phyloP scores from a whole-genome alignment of 2,329 filamentous ascomycete species.

The Epichloe baconii region DNA sequence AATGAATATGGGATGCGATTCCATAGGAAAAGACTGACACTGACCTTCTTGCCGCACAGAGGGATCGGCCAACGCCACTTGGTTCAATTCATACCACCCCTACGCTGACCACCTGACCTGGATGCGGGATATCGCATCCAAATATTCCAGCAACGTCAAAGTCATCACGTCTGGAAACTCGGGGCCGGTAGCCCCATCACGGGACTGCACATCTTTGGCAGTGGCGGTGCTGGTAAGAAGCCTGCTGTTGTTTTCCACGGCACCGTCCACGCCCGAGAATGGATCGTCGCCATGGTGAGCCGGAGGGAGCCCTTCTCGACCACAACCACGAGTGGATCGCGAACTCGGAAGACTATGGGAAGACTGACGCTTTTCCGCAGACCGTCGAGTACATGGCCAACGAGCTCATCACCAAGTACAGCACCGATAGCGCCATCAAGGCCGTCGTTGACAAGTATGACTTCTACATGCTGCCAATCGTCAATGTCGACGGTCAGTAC shows the following conservation, averaged over 20 bases:
- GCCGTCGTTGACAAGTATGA: constrained; percentile 47
- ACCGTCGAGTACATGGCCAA: constrained; percentile 38
- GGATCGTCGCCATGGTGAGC: constrained; percentile 41
- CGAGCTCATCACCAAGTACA: constrained; percentile 34
- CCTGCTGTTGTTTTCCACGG: constrained; percentile 43
- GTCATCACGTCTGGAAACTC: constrained; percentile 35
- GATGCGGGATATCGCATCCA: constrained; percentile 29
- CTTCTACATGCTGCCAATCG: constrained; percentile 50
- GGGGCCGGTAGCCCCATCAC: constrained; percentile 40
- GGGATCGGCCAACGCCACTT: constrained; percentile 21
- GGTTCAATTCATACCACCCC: constrained; percentile 40
- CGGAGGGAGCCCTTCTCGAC: not conserved
- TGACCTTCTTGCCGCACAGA: constrained; percentile 1
- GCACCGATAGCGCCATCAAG: constrained; percentile 21
- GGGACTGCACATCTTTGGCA: constrained; percentile 45
- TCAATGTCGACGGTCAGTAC: constrained; percentile 44
- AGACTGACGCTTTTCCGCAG: not conserved
- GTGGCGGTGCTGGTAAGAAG: constrained; percentile 27
- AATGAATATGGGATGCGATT: not conserved
- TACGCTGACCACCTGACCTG: constrained; percentile 38
- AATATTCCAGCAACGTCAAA: constrained; percentile 31
- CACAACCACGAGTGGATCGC: too few species aligned
- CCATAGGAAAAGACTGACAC: not conserved
- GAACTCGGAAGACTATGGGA: too few species aligned
- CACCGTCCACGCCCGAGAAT: constrained; percentile 47